Conservation (phyloP, 768 basidiomycete genomes). For the Leccinum olivaceopallidum region DNA sequence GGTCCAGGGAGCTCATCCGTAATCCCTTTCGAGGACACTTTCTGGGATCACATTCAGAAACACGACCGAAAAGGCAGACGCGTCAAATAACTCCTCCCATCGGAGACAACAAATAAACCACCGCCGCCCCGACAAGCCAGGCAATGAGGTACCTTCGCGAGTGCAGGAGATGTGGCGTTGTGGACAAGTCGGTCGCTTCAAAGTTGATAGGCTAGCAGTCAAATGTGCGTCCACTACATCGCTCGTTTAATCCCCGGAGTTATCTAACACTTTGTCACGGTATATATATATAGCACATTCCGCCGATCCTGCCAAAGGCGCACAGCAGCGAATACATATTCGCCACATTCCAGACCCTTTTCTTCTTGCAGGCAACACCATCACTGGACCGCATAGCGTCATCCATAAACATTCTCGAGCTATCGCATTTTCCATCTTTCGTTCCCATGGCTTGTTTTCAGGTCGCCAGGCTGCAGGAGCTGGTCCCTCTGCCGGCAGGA, state of each 20-base stretch:
- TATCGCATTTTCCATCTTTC: constrained; percentile 75
- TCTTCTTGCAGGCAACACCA: constrained; percentile 36
- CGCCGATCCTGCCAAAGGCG: constrained; percentile 54
- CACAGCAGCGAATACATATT: constrained; percentile 69
- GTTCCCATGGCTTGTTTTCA: constrained; percentile 47
- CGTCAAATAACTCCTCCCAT: constrained; percentile 22
- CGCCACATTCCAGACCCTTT: constrained; percentile 54
- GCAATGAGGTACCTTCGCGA: constrained; percentile 23
- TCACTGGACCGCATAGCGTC: constrained; percentile 60
- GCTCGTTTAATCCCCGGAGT: constrained; percentile 3
- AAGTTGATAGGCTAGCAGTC: constrained; percentile 48
- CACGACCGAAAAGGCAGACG: constrained; percentile 48
- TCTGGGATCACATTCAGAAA: constrained; percentile 36
- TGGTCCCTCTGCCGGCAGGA: constrained; percentile 13
- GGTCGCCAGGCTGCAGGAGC: constrained; percentile 14
- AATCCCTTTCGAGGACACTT: constrained; percentile 41
- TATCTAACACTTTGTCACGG: neutral
- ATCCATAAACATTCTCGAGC: constrained; percentile 85
- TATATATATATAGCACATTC: constrained; percentile 31
- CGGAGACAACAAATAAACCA: constrained; percentile 23
- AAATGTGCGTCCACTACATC: constrained; percentile 36
- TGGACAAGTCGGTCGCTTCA: constrained; percentile 61
- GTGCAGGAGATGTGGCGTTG: constrained; percentile 68
- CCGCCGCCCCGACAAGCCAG: constrained; percentile 16
- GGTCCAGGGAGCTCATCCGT: constrained; percentile 37